phyloP scores from a whole-genome alignment of 1,284 basidiomycete species.

The Abortiporus biennis region DNA sequence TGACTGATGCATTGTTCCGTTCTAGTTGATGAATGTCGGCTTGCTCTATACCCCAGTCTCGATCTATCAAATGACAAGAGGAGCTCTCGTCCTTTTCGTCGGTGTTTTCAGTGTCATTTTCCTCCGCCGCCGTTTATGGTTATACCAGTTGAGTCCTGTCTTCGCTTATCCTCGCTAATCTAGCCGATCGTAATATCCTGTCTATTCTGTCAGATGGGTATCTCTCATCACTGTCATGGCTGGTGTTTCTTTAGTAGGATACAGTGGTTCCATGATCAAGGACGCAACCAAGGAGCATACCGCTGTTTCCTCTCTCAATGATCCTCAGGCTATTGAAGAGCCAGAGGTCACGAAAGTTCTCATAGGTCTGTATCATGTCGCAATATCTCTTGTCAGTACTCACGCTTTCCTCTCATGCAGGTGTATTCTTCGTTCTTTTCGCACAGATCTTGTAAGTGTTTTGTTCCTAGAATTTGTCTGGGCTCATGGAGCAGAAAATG shows the following conservation, averaged over 20 bases:
- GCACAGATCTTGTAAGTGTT: conserved; percentile 90
- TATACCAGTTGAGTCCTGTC: conserved; percentile 65
- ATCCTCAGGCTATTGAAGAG: conserved; percentile 30
- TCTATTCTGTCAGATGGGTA: conserved; percentile 60
- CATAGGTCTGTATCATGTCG: conserved; percentile 39
- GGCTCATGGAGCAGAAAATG: not conserved
- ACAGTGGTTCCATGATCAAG: conserved; percentile 85
- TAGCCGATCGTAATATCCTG: too few species aligned
- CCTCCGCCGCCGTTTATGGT: conserved; percentile 74
- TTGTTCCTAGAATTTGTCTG: conserved; percentile 10
- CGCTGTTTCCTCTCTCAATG: conserved; percentile 8
- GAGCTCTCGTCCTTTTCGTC: conserved; percentile 95
- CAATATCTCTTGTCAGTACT: conserved; percentile 6
- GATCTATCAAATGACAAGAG: conserved; percentile 97
- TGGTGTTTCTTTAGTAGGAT: conserved; percentile 89
- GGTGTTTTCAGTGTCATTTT: conserved; percentile 91
- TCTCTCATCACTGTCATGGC: conserved; percentile 87
- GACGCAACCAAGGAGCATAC: conserved; percentile 50
- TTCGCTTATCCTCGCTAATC: too few species aligned
- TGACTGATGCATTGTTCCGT: conserved; percentile 1
- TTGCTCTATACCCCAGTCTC: conserved; percentile 95
- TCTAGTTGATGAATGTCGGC: conserved; percentile 89
- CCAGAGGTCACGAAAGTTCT: conserved; percentile 61
- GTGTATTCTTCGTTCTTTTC: conserved; percentile 89
- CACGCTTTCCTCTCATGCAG: conserved; percentile 27